A percentile compares a stretch with the other conserved stretches of the same genome.
phyloP scores from a whole-genome alignment of 257 asterid genomes.

The Phtheirospermum japonicum region DNA sequence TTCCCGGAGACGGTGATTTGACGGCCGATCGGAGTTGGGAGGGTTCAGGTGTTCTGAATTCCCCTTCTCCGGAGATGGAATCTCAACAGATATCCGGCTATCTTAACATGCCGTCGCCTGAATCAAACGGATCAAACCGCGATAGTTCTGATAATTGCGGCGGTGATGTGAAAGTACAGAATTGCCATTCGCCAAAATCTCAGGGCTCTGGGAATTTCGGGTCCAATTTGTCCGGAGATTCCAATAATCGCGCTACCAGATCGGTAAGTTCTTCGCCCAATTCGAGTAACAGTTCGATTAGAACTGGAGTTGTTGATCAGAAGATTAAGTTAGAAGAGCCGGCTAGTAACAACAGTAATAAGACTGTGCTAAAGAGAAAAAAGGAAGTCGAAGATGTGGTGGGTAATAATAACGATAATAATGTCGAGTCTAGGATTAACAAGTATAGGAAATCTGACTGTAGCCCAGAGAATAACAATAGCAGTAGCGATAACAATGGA shows the following conservation, averaged over 20 bases:
- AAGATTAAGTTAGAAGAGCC: slow-evolving; percentile 51
- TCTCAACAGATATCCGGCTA: slow-evolving; percentile 48
- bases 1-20: slow-evolving; percentile 31
- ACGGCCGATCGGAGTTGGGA: slow-evolving; percentile 42
- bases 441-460: slow-evolving; percentile 52
- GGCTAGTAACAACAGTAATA: slow-evolving; percentile 28
- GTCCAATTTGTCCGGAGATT: slow-evolving; percentile 52
- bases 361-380: slow-evolving; percentile 62
- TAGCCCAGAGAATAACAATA: slow-evolving; percentile 30
- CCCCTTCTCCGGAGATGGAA: slow-evolving; percentile 43
- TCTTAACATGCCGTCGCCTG: slow-evolving; percentile 72
- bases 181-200: slow-evolving; percentile 65
- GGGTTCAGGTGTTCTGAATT: slow-evolving; percentile 49
- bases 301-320: slow-evolving; percentile 52
- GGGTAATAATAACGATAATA: slow-evolving; percentile 29
- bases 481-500: slow-evolving; percentile 27
- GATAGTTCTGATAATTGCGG: slow-evolving; percentile 31
- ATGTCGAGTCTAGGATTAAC: slow-evolving; percentile 37
- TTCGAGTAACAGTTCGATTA: slow-evolving; percentile 42
- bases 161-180: slow-evolving; percentile 44
- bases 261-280: slow-evolving; percentile 65
- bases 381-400: slow-evolving; percentile 46
- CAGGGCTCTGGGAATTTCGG: slow-evolving; percentile 57
- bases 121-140: slow-evolving; percentile 68
- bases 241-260: slow-evolving; percentile 39